phyloP scores from a whole-genome alignment of 257 asterid species.

The Nicotiana paniculata region DNA sequence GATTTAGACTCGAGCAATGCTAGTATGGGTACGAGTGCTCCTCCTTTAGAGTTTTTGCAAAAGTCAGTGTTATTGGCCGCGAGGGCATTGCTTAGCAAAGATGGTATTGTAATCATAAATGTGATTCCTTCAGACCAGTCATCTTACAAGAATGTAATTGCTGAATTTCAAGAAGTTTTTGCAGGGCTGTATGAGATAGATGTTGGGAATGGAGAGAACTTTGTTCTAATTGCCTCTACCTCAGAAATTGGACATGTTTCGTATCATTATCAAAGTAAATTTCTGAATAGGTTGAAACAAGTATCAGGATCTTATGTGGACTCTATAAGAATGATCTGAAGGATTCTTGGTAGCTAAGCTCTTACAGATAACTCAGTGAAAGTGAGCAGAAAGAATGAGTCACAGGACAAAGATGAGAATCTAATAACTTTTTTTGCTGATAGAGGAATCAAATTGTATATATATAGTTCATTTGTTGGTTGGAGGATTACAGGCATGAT shows the following conservation, averaged over 20 bases:
- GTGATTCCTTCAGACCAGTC: constrained; percentile 40
- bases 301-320: constrained; percentile 39
- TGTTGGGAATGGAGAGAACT: constrained; percentile 73
- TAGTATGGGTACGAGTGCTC: constrained; percentile 50
- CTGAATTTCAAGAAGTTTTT: constrained; percentile 39
- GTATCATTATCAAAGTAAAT: constrained; percentile 15
- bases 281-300: constrained; percentile 41
- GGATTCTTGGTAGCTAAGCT: background rate
- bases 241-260: constrained; percentile 19
- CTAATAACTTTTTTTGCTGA: background rate
- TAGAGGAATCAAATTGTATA: background rate
- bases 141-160: constrained; percentile 31
- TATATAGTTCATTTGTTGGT: background rate
- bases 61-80: constrained; percentile 43
- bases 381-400: background rate
- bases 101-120: constrained; percentile 52
- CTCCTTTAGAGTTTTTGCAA: constrained; percentile 54
- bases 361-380: background rate
- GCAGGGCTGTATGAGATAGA: constrained; percentile 62
- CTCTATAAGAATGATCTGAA: constrained; percentile 37
- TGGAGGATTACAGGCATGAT: background rate
- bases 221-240: constrained; percentile 57
- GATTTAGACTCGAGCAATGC: constrained; percentile 78
- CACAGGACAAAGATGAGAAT: background rate
- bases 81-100: constrained; percentile 31